Evolutionary conservation across 164 flowering plant species (phyloP).

Genomic region (Stephania japonica): DNA sequence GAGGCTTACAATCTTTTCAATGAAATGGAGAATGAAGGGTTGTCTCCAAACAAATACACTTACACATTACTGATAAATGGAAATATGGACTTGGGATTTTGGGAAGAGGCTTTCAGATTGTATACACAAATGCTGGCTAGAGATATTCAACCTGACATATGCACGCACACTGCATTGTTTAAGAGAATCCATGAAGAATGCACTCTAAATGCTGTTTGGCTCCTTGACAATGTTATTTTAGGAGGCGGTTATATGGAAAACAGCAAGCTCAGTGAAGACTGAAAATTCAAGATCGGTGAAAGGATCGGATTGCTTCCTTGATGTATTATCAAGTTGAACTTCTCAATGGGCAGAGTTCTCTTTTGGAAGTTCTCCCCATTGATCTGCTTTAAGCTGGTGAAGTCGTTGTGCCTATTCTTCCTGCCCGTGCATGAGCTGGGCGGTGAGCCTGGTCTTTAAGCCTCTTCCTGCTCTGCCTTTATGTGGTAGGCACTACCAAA

Average conservation of each 20-base stretch:
- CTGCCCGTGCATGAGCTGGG: neutral
- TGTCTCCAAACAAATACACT: slow-evolving; percentile 57
- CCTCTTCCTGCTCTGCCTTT: neutral
- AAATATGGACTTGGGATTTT: slow-evolving; percentile 41
- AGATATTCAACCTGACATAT: slow-evolving; percentile 53
- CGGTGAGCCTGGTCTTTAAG: neutral
- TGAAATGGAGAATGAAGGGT: slow-evolving; percentile 47
- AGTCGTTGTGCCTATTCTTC: neutral
- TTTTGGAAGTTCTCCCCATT: neutral
- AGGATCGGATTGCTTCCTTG: neutral
- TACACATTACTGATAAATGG: slow-evolving; percentile 58
- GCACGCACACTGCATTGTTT: slow-evolving; percentile 43
- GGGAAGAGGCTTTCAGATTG: slow-evolving; percentile 54
- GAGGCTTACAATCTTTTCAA: slow-evolving; percentile 39
- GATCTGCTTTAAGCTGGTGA: neutral
- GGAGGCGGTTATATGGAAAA: slow-evolving; percentile 9
- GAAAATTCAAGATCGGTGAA: neutral
- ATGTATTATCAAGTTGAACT: neutral
- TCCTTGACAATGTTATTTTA: slow-evolving; percentile 31
- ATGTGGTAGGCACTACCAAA: neutral
- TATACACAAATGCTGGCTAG: slow-evolving; percentile 55
- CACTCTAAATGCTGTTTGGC: slow-evolving; percentile 27
- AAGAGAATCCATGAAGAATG: slow-evolving; percentile 35
- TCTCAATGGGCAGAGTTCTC: neutral
- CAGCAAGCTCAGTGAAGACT: neutral